phyloP scores from a whole-genome alignment of 148 eudicot genomes.

The Rhododendron kiyosumense region DNA sequence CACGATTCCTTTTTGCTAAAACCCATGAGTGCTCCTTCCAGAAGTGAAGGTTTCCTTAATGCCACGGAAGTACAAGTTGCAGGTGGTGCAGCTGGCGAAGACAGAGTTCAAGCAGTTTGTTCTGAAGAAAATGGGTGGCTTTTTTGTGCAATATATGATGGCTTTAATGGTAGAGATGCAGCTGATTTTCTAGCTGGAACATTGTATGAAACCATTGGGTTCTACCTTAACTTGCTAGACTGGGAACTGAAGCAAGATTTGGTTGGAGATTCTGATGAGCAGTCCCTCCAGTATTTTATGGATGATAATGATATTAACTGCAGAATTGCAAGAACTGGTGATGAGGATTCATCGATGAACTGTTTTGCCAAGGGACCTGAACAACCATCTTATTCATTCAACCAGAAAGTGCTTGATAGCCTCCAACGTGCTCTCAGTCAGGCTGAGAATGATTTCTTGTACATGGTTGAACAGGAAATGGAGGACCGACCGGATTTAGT shows the following conservation, averaged over 20 bases:
- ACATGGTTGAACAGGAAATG: constrained; percentile 98
- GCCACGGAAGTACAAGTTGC: constrained; percentile 85
- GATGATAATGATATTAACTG: constrained; percentile 19
- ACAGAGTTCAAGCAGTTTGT: constrained; percentile 88
- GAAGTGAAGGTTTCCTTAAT: constrained; percentile 70
- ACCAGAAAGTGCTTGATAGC: constrained; percentile 58
- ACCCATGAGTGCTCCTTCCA: constrained; percentile 55
- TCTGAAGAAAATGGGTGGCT: constrained; percentile 97
- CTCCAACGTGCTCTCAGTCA: constrained; percentile 67
- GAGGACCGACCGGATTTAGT: constrained; percentile 94
- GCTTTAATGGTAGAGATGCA: constrained; percentile 97
- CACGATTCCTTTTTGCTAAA: constrained; percentile 50
- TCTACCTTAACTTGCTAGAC: constrained; percentile 58
- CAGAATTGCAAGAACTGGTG: constrained; percentile 11
- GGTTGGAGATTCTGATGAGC: constrained; percentile 14
- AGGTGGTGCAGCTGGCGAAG: constrained; percentile 98
- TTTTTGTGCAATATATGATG: constrained; percentile 86
- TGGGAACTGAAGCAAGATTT: constrained; percentile 49
- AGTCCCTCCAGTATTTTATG: constrained; percentile 11
- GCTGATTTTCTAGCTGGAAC: constrained; percentile 96
- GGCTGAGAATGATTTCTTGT: constrained; percentile 75
- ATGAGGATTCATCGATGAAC: constrained; percentile 13
- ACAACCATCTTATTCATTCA: constrained; percentile 30
- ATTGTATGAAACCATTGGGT: constrained; percentile 72
- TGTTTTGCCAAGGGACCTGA: constrained; percentile 18